Evolutionary conservation across 1,139 yeast species (phyloP), one percentile per base, ranked within the genome.

Genomic region (Yamadazyma blattariae): DNA sequence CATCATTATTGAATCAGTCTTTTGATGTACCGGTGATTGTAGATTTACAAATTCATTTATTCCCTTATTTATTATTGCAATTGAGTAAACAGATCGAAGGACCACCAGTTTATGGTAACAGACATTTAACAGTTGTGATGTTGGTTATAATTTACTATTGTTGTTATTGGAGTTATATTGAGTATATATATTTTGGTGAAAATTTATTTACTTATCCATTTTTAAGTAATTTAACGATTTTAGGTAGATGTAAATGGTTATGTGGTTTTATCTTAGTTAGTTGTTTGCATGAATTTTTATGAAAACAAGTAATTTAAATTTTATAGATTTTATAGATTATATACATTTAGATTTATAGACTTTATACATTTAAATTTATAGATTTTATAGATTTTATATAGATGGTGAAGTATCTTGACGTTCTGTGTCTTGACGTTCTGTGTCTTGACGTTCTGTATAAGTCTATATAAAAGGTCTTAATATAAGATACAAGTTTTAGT

Each of bases 21-120:
- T 50, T 54, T 27, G 44, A 46, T 3, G 53, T 54, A 6, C 34
- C 42, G 2, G 34, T 41, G 26, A 10, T 29, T 18, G 37, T 56
- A 25, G 62, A 57, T 30, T 36, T 56, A 22, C 42, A 51, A 32
- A 52, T 54, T 17, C 63, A 57, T 37, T 38, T 56, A 19, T 39
- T 54, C 18, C 63, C 63, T 2, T 56, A 51, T 17, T 2, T 44
- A n/a, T 35, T 38, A 10, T 35, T 47, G n/a, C n/a, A n/a, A n/a
- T n/a, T n/a, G n/a, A n/a, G n/a, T n/a, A n/a, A n/a, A n/a, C n/a
- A n/a, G n/a, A n/a, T n/a, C n/a, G n/a, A n/a, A n/a, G n/a, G n/a
- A n/a, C n/a, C n/a, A n/a, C n/a, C n/a, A n/a, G n/a, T 20, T 7
- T n/a, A 4, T n/a, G 13, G 11, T 7, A 20, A 10, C 6, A 17